Conservation (phyloP, 164 flowering plant genomes). For the Sextonia rubra region DNA sequence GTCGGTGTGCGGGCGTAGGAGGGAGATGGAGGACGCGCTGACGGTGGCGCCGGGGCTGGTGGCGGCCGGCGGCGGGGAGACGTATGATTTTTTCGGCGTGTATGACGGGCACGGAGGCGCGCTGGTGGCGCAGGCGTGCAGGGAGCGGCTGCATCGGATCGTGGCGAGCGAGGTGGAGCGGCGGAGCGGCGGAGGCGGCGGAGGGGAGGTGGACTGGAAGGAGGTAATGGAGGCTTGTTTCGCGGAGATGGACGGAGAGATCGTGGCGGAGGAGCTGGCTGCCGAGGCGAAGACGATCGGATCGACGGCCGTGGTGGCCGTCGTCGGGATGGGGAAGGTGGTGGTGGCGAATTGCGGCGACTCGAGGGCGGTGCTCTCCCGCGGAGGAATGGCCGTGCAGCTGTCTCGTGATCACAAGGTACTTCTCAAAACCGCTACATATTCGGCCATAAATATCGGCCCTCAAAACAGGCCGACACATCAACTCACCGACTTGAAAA, state of each 20-base stretch:
- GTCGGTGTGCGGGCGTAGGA: constrained; percentile 63
- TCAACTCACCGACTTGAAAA: too few relatives aligned
- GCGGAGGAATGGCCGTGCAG: constrained; percentile 51
- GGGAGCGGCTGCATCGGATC: constrained; percentile 45
- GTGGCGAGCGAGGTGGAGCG: constrained; percentile 31
- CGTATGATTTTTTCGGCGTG: constrained; percentile 62
- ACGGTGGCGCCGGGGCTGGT: constrained; percentile 37
- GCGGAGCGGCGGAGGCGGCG: neutral
- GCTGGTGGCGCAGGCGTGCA: constrained; percentile 55
- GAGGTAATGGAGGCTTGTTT: constrained; percentile 50
- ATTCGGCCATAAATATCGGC: neutral
- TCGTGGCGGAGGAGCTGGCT: constrained; percentile 19
- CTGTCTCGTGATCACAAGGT: constrained; percentile 86
- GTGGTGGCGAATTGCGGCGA: constrained; percentile 89
- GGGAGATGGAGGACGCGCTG: constrained; percentile 85
- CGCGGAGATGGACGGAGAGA: constrained; percentile 55
- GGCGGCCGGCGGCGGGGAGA: neutral
- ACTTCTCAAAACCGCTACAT: neutral
- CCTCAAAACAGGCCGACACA: too few relatives aligned
- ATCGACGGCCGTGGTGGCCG: constrained; percentile 76
- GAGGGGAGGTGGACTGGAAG: constrained; percentile 38
- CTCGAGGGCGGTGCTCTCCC: constrained; percentile 65
- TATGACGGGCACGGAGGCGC: constrained; percentile 90
- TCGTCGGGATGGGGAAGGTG: constrained; percentile 46
- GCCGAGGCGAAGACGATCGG: constrained; percentile 36